These are phyloP conservation scores for Pichia sp. DNA, from an alignment of 1,139 yeast species.

Conservation along the genomic window DNA sequence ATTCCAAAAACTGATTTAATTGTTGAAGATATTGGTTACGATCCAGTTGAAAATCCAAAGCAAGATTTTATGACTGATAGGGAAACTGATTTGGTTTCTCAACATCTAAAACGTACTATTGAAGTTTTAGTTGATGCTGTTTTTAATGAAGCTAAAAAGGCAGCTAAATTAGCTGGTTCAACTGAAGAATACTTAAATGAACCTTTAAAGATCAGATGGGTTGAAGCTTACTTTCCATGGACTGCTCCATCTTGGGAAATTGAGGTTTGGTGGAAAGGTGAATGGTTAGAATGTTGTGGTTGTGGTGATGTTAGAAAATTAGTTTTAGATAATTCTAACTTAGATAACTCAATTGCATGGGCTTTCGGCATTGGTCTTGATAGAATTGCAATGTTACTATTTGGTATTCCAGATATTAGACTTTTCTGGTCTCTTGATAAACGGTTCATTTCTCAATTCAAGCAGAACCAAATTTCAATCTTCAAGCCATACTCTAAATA, in stretches of 20 bases:
- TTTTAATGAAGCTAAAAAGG: conserved; percentile 64
- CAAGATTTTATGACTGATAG: conserved; percentile 66
- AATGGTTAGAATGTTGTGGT: conserved; percentile 97
- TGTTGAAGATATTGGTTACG: conserved; percentile 69
- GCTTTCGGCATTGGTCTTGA: conserved; percentile 97
- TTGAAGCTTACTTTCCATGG: conserved; percentile 96
- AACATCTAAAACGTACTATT: conserved; percentile 78
- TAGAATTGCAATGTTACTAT: conserved; percentile 89
- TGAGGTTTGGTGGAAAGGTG: conserved; percentile 98
- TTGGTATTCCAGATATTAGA: conserved; percentile 93
- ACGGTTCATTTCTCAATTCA: conserved; percentile 70
- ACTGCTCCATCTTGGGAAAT: conserved; percentile 98
- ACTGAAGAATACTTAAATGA: conserved; percentile 58
- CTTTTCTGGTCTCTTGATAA: conserved; percentile 86
- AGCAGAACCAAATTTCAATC: conserved; percentile 54
- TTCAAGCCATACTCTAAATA: conserved; percentile 88
- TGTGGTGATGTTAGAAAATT: conserved; percentile 85
- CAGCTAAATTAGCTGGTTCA: conserved; percentile 64
- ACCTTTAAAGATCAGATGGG: conserved; percentile 89
- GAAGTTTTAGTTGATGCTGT: conserved; percentile 81
- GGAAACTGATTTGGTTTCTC: conserved; percentile 64
- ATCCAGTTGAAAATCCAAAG: conserved; percentile 62
- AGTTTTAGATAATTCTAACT: conserved; percentile 68
- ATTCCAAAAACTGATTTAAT: conserved; percentile 65
- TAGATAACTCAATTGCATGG: conserved; percentile 73